Evolutionary conservation across 2,329 filamentous ascomycete genomes (phyloP).

Genomic region (Talaromyces rugulosus): DNA sequence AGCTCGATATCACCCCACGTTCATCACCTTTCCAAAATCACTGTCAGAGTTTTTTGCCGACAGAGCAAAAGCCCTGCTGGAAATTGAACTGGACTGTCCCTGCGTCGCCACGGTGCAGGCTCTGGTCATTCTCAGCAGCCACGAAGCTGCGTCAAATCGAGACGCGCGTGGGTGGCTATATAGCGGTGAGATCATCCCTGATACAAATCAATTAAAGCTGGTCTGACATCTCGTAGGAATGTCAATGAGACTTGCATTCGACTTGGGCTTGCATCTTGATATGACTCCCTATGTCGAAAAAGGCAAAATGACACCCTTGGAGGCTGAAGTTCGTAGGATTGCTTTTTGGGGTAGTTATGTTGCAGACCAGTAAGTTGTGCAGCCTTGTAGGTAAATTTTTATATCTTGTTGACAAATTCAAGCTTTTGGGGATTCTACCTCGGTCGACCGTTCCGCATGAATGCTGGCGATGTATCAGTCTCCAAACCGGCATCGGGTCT

Average conservation of each 20-base stretch:
- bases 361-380: constrained; percentile 33
- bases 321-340: constrained; percentile 37
- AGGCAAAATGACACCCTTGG: constrained; percentile 34
- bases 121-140: constrained; percentile 42
- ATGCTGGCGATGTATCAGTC: constrained; percentile 38
- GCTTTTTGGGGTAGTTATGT: constrained; percentile 44
- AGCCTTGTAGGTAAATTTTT: neutral
- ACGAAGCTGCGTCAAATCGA: constrained; percentile 42
- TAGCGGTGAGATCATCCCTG: constrained; percentile 30
- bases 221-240: constrained; percentile 27
- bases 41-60: constrained; percentile 37
- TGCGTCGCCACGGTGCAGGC: constrained; percentile 48
- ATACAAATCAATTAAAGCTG: neutral
- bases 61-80: constrained; percentile 42
- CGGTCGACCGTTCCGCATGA: constrained; percentile 40
- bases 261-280: constrained; percentile 42
- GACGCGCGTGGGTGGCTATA: constrained; percentile 47
- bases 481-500: constrained; percentile 31
- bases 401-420: neutral
- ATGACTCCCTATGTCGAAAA: constrained; percentile 37
- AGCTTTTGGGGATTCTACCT: constrained; percentile 43
- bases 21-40: constrained; percentile 36
- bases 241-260: constrained; percentile 44
- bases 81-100: constrained; percentile 46
- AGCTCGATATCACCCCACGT: constrained; percentile 39